These are phyloP conservation scores for Mrakiaceae sp. DNA, from an alignment of 1,284 basidiomycete species.

Conservation along the genomic window DNA sequence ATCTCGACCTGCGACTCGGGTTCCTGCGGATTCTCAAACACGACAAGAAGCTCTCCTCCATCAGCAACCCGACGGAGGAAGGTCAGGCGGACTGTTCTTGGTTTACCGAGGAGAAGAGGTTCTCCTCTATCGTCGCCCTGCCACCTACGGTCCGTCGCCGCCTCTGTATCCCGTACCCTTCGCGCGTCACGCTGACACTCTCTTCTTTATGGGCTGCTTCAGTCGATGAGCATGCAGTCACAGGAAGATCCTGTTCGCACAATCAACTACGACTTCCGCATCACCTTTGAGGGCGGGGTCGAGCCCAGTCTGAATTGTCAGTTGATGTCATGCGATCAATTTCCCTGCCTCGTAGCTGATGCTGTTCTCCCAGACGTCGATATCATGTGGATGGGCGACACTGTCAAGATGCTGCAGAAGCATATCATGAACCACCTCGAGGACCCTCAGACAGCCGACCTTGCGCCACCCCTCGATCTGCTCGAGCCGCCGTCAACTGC, in stretches of 20 bases:
- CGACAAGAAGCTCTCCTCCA: background rate
- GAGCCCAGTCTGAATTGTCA: constrained; percentile 3
- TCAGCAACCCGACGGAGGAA: too few species aligned
- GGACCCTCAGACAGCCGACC: background rate
- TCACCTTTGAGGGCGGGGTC: constrained; percentile 1
- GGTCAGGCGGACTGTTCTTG: too few species aligned
- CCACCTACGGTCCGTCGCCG: background rate
- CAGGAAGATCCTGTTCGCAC: constrained; percentile 1
- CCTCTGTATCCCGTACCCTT: background rate
- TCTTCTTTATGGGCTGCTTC: background rate
- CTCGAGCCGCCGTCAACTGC: background rate
- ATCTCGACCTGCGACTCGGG: constrained; percentile 48
- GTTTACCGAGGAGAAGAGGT: too few species aligned
- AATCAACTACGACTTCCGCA: background rate
- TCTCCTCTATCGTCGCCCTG: too few species aligned
- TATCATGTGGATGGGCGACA: background rate
- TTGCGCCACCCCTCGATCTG: background rate
- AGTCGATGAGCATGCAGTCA: constrained; percentile 1
- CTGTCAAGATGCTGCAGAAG: background rate
- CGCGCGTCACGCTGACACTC: background rate
- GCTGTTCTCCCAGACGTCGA: background rate
- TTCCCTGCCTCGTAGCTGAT: background rate
- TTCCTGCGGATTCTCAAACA: constrained; percentile 60
- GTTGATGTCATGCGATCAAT: background rate
- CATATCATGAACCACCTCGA: too few species aligned